phyloP scores from a whole-genome alignment of 2,329 filamentous ascomycete genomes.

The Aspergillus fumigatiaffinis region DNA sequence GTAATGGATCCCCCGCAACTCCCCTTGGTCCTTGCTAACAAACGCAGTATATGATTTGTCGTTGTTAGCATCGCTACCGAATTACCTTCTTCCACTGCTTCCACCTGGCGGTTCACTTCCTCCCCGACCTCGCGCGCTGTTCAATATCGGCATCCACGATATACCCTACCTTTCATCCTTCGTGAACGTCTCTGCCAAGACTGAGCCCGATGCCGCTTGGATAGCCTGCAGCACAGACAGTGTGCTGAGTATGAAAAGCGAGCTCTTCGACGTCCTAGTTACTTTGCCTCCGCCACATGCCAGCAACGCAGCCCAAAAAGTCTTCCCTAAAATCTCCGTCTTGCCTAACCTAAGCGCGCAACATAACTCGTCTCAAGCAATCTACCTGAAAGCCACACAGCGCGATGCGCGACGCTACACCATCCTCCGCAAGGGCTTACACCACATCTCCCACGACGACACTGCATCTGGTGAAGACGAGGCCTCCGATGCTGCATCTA shows the following conservation, averaged over 20 bases:
- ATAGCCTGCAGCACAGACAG: constrained; percentile 94
- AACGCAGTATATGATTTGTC: constrained; percentile 82
- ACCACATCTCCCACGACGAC: constrained; percentile 23
- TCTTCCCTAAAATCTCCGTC: constrained; percentile 73
- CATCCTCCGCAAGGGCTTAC: constrained; percentile 62
- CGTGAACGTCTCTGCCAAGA: constrained; percentile 39
- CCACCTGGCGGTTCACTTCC: constrained; percentile 58
- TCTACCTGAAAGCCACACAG: constrained; percentile 73
- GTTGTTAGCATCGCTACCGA: constrained; percentile 83
- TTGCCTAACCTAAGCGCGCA: constrained; percentile 55
- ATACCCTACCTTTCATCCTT: constrained; percentile 75
- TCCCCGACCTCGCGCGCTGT: constrained; percentile 71
- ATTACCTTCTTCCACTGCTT: constrained; percentile 67
- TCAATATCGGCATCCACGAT: constrained; percentile 89
- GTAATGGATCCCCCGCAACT: constrained; percentile 45
- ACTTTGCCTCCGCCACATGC: constrained; percentile 67
- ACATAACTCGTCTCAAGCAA: constrained; percentile 22
- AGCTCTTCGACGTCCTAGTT: constrained; percentile 85
- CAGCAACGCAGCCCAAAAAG: constrained; percentile 54
- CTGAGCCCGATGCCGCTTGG: constrained; percentile 61
- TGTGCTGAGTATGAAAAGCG: constrained; percentile 79
- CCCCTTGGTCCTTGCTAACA: constrained; percentile 24
- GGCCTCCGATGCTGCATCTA: constrained; percentile 38
- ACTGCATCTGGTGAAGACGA: constrained; percentile 28
- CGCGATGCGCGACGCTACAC: constrained; percentile 80